These are phyloP conservation scores for Flaveria brownii DNA, from an alignment of 129 eudicot species.

Conservation along the genomic window DNA sequence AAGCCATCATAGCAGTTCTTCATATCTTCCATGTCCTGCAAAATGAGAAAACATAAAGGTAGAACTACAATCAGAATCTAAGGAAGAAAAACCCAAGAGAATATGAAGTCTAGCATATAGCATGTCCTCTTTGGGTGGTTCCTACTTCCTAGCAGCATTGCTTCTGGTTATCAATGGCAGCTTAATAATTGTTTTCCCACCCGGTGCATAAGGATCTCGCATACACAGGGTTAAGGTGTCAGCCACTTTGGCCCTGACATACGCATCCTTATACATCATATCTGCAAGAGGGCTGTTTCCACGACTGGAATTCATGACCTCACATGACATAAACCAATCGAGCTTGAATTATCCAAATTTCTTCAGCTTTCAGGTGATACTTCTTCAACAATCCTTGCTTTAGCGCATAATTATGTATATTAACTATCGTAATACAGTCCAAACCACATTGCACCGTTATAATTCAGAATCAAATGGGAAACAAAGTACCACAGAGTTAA, in stretches of 20 bases:
- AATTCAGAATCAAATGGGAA: constrained; percentile 3
- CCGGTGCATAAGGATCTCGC: no score
- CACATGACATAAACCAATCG: background rate
- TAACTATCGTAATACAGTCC: constrained; percentile 1
- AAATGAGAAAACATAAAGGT: constrained; percentile 12
- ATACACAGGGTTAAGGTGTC: no score
- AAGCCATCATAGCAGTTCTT: constrained; percentile 80
- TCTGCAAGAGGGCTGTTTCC: no score
- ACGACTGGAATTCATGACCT: no score
- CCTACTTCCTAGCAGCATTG: constrained; percentile 18
- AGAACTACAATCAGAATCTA: constrained; percentile 3
- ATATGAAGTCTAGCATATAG: constrained; percentile 10
- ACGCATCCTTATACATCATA: no score
- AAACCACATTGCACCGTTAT: constrained; percentile 27
- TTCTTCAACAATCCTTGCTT: background rate
- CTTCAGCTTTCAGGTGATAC: background rate
- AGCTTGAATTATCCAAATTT: constrained; percentile 1
- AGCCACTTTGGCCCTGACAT: no score
- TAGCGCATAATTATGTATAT: background rate
- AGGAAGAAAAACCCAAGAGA: background rate
- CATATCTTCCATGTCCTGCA: constrained; percentile 94
- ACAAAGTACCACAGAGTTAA: background rate
- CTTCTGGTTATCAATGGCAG: constrained; percentile 27
- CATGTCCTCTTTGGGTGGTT: background rate
- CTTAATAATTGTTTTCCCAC: background rate